A percentile compares a stretch with the other conserved stretches of the same genome.
Conservation (phyloP, 148 eudicot species). For the Chenopodium album region DNA sequence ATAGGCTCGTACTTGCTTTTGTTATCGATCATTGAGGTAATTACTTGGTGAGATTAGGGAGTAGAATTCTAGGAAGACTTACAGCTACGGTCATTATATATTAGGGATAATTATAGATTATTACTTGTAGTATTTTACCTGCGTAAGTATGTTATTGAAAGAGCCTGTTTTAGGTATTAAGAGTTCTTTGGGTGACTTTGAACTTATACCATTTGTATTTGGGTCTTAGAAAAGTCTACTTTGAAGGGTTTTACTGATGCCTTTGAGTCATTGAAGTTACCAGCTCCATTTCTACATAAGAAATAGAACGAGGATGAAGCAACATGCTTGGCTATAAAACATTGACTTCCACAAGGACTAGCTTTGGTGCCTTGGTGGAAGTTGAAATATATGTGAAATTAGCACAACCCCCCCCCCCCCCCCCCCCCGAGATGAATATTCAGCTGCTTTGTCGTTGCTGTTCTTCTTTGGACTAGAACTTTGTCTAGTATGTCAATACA, state of each 20-base stretch:
- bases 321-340: neutral
- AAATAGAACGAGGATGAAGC: neutral
- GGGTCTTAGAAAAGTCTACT: neutral
- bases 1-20: neutral
- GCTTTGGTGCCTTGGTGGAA: neutral
- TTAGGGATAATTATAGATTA: neutral
- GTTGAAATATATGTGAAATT: neutral
- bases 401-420: neutral
- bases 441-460: neutral
- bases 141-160: neutral
- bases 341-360: neutral
- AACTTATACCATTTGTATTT: neutral
- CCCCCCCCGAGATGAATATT: no score
- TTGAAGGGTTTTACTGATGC: neutral
- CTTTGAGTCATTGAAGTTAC: neutral
- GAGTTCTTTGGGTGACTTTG: neutral
- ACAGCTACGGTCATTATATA: neutral
- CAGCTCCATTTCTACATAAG: neutral
- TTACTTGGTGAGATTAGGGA: neutral
- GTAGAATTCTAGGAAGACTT: neutral
- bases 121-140: neutral
- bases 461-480: neutral
- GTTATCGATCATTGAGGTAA: neutral
- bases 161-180: neutral
- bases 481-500: neutral